phyloP scores from a whole-genome alignment of 148 eudicot species.

The Polygonum aviculare region DNA sequence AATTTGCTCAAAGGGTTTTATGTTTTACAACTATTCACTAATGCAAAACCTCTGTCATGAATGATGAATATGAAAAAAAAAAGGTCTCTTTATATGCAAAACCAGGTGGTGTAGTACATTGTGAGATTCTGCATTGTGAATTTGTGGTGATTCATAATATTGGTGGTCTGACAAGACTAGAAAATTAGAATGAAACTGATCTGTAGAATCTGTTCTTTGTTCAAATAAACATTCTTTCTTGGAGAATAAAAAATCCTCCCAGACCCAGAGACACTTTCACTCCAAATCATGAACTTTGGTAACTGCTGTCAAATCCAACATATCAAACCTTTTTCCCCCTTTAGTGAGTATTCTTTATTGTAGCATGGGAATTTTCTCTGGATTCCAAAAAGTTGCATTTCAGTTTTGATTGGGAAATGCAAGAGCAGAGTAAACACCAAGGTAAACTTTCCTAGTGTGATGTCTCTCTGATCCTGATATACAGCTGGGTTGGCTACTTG shows the following conservation, averaged over 20 bases:
- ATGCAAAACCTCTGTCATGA: no score
- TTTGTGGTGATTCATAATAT: neutral
- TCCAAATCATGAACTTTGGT: neutral
- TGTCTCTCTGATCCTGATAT: neutral
- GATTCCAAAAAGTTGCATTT: neutral
- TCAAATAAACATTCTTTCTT: constrained; percentile 1
- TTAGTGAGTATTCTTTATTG: neutral
- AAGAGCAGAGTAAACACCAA: neutral
- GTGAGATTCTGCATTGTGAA: neutral
- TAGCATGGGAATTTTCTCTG: neutral
- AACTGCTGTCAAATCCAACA: neutral
- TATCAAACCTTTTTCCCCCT: neutral
- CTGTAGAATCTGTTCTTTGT: neutral
- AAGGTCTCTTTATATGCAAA: no score
- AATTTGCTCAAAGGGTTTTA: no score
- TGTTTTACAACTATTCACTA: neutral
- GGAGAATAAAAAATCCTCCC: neutral
- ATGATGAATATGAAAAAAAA: no score
- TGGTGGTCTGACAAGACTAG: neutral
- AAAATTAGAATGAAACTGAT: neutral
- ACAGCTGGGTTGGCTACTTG: no score
- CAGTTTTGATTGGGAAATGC: neutral
- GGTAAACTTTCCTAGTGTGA: neutral
- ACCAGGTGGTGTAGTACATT: no score
- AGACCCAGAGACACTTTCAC: neutral